Percentiles rank a stretch among this genome's conserved stretches.
Evolutionary conservation across 371 early-diverging fungal species (phyloP).

Genomic region (Mortierella sp.): DNA sequence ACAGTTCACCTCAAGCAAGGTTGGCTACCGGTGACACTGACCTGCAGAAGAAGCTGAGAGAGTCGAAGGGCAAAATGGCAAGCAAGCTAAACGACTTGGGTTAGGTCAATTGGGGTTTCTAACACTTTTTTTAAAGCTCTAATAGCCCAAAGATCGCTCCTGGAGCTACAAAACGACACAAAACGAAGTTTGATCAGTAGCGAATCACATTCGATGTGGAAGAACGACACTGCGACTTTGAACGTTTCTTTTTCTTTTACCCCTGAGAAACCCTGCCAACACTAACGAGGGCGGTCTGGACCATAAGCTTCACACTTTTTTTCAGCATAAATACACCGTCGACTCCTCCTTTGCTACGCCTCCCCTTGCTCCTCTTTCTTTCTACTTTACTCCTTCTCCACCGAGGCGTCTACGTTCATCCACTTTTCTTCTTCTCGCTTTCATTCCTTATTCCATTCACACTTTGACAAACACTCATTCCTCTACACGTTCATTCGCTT

Average conservation of each 20-base stretch:
- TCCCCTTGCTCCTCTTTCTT: background rate
- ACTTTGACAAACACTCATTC: background rate
- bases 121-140: no score
- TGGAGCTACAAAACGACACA: constrained; percentile 1
- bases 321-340: background rate
- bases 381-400: background rate
- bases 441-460: background rate
- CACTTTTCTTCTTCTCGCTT: background rate
- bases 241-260: background rate
- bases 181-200: background rate
- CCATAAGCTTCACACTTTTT: background rate
- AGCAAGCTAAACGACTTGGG: no score
- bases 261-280: background rate
- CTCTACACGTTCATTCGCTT: background rate
- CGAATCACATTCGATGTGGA: background rate
- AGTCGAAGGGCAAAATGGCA: no score
- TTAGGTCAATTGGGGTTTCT: no score
- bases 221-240: no score
- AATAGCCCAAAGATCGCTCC: no score
- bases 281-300: background rate
- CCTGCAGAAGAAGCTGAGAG: no score
- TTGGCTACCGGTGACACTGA: no score
- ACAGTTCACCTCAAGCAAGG: no score
- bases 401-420: background rate
- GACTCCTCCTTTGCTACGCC: background rate